A percentile compares a stretch with the other conserved stretches of the same genome.
phyloP scores from a whole-genome alignment of 129 eudicot species.

The Escallonia rubra region DNA sequence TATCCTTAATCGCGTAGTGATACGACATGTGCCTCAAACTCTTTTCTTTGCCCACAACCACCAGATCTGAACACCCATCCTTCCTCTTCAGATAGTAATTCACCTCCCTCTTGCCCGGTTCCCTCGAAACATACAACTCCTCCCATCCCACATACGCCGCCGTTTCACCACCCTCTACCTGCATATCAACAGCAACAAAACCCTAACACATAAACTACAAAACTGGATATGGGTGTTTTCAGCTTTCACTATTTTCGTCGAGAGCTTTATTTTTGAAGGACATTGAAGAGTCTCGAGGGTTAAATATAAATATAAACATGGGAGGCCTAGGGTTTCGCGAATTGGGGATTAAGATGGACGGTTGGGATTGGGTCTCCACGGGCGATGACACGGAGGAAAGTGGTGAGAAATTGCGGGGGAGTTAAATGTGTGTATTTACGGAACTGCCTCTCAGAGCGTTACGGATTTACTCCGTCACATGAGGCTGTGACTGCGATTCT shows the following conservation, averaged over 20 bases:
- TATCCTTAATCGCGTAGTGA: constrained; percentile 23
- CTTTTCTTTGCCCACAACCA: constrained; percentile 71
- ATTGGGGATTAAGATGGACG: constrained; percentile 24
- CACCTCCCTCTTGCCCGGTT: constrained; percentile 51
- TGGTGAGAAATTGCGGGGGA: constrained; percentile 17
- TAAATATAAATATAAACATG: constrained; percentile 1
- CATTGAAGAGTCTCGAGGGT: not conserved
- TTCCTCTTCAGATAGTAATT: constrained; percentile 44
- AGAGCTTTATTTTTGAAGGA: not conserved
- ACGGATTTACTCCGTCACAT: not conserved
- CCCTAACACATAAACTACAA: constrained; percentile 6
- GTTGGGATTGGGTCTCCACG: constrained; percentile 13
- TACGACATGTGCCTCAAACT: constrained; percentile 38
- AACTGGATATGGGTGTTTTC: not conserved
- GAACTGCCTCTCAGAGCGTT: not conserved
- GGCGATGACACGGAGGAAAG: constrained; percentile 26
- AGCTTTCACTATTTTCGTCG: not conserved
- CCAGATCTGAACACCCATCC: constrained; percentile 61
- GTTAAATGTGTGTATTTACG: not conserved
- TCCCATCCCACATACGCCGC: constrained; percentile 48
- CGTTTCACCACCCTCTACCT: not conserved
- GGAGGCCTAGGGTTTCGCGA: constrained; percentile 18
- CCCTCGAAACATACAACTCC: constrained; percentile 43
- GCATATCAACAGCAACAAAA: constrained; percentile 10
- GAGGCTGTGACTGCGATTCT: not conserved